Percentiles rank a stretch among this genome's conserved stretches.
phyloP scores from a whole-genome alignment of 495 filamentous ascomycete genomes.

The Wilcoxina mikolae region DNA sequence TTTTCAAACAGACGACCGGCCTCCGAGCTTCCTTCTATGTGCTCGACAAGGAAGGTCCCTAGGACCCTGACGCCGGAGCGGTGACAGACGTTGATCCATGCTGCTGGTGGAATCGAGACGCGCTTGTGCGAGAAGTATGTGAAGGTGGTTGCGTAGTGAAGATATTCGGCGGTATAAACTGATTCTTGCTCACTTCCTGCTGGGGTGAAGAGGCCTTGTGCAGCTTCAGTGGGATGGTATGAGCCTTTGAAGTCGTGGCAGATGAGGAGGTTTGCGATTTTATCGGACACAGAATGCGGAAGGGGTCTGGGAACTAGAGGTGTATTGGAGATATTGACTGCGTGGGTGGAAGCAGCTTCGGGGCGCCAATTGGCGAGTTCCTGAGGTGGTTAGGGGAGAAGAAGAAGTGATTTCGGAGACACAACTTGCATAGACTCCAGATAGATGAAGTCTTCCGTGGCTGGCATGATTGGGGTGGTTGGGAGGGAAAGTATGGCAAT shows the following conservation, averaged over 20 bases:
- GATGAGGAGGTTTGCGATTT: slow-evolving; percentile 26
- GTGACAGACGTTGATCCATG: slow-evolving; percentile 36
- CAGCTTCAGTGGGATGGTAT: slow-evolving; percentile 33
- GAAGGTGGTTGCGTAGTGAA: slow-evolving; percentile 33
- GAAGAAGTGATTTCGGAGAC: slow-evolving; percentile 12
- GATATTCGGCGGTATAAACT: slow-evolving; percentile 31
- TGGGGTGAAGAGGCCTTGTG: slow-evolving; percentile 17
- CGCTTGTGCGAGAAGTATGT: slow-evolving; percentile 37
- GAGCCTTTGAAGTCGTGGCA: slow-evolving; percentile 36
- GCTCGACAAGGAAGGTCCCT: slow-evolving; percentile 35
- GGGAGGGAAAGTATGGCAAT: not conserved
- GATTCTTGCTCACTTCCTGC: slow-evolving; percentile 3
- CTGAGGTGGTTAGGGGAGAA: slow-evolving; percentile 28
- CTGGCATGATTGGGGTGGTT: not conserved
- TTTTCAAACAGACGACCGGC: slow-evolving; percentile 28
- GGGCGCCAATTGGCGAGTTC: slow-evolving; percentile 31
- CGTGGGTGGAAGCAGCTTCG: slow-evolving; percentile 25
- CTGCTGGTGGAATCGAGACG: slow-evolving; percentile 32
- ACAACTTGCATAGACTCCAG: slow-evolving; percentile 22
- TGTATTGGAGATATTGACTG: slow-evolving; percentile 32
- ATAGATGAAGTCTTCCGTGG: slow-evolving; percentile 18
- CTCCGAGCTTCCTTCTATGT: slow-evolving; percentile 19
- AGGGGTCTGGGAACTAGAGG: slow-evolving; percentile 27
- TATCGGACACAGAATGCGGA: slow-evolving; percentile 12
- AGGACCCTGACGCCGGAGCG: slow-evolving; percentile 33